phyloP scores from a whole-genome alignment of 495 filamentous ascomycete species.

The Podospora didyma region DNA sequence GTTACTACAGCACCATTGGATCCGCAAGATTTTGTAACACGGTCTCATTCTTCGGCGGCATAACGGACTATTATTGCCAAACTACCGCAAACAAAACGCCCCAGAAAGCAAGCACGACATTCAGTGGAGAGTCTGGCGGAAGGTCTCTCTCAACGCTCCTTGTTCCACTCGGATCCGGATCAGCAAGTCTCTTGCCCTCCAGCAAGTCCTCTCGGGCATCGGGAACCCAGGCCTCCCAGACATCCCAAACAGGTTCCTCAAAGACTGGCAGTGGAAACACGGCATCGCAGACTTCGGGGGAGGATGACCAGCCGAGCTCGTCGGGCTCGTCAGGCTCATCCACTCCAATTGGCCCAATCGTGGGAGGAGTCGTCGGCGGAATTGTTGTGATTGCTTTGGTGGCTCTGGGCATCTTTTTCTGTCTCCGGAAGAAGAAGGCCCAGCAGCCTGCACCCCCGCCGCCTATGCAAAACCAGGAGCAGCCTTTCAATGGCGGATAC shows the following conservation, averaged over 20 bases:
- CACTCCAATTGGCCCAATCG: conserved; percentile 40
- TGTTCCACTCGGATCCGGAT: too few relatives aligned
- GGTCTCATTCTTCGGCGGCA: conserved; percentile 27
- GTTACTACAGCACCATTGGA: conserved; percentile 25
- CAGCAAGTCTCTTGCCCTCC: too few relatives aligned
- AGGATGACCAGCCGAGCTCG: too few relatives aligned
- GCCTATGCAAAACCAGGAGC: conserved; percentile 1
- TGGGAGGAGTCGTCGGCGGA: conserved; percentile 47
- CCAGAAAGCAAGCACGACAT: conserved; percentile 34
- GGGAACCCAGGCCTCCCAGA: too few relatives aligned
- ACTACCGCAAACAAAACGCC: conserved; percentile 19
- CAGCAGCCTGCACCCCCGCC: not conserved
- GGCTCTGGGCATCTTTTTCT: conserved; percentile 34
- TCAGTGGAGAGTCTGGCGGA: conserved; percentile 26
- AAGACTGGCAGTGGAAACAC: not conserved
- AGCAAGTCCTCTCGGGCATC: too few relatives aligned
- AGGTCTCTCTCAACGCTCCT: conserved; percentile 21
- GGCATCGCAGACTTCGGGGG: not conserved
- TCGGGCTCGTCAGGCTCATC: conserved; percentile 11
- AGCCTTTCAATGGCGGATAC: not conserved
- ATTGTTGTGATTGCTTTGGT: conserved; percentile 40
- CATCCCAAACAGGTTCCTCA: too few relatives aligned
- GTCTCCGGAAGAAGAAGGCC: conserved; percentile 29
- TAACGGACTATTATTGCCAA: conserved; percentile 40
- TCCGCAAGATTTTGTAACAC: conserved; percentile 32